Evolutionary conservation across 2,329 filamentous ascomycete genomes (phyloP), one percentile per base, ranked within the genome.

Genomic region (Aspergillus glaucus): DNA sequence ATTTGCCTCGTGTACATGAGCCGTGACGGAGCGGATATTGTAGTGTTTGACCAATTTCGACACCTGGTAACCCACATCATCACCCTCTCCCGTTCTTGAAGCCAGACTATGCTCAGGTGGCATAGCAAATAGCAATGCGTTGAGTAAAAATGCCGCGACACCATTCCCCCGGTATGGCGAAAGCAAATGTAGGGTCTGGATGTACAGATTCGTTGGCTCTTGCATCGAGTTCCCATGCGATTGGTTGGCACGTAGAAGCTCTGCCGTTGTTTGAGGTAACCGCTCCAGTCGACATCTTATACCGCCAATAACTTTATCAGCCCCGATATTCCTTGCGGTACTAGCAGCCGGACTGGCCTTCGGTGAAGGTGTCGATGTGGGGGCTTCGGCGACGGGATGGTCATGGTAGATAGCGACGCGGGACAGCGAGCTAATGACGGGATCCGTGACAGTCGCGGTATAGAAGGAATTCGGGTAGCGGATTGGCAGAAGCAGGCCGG

Each of bases 1-100:
- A 48, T 85, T 85, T 19, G 75, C 76, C 55, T 82, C 80, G 74
- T 83, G 84, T 1, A 84, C 81, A 63, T 85, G 82, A 9, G 82
- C 82, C 2, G 78, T 80, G 17, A 84, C 74, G 12, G 67, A 71
- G 9, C 64, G 65, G 22, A 79, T 74, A 22, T 74, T 73, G 53
- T 81, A 77, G 48, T 75, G 67, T 28, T 71, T 68, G 4, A 76
- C 70, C 8, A 72, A 56, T 4, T 61, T 54, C 9, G 69, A 71
- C 3, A 70, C 59, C 2, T 48, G 55, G 28, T 51, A 54, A 17
- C 53, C 41, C 7, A 12, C 24, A 17, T 14, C 22, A 43, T 17
- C 34, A 36, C 34, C 34, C 34, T 40, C 37, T 12, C 7, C n/a
- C 17, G 26, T 28, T 26, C 54, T 50, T 5, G 53, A 43, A 3